Evolutionary conservation across 805 yeast species (phyloP), one percentile per base, ranked within the genome.

Genomic region (Ogataea henricii): DNA sequence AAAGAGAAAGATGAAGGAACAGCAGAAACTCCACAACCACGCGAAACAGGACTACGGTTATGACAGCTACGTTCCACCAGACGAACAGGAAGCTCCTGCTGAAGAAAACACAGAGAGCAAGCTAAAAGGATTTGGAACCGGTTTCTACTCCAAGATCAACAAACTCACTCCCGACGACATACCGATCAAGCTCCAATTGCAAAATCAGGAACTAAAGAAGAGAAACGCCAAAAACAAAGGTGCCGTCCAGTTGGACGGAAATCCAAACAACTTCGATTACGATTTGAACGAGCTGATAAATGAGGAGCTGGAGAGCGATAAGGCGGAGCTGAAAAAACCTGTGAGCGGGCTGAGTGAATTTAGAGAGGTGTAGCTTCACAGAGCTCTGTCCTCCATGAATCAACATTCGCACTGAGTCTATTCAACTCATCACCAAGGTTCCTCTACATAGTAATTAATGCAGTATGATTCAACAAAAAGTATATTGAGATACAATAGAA

Each of bases 221-320:
- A 54, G 67, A 46, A 40, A 40, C 2, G 26, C 27, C 12, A 36
- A 40, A 22, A 43, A 33, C 6, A 52, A 46, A n/a, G 32, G 23
- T n/a, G 17, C 38, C 3, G 35, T 25, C 4, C 34, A 9, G 9
- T 9, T 40, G 7, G 58, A 58, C 43, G 48, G 57, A 3, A 73
- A 76, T 55, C 79, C 80, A 6, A 70, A 73, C 52, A 59, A 53
- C 2, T 77, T 65, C 58, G 82, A 77, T 54, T 77, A 68, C 49
- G 78, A 76, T 50, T 55, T 77, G 22, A 73, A 77, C 50, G 79
- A 76, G 12, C 62, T 77, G 42, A 76, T 77, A 23, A 57, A 65
- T 17, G 67, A 69, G 36, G 72, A 69, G 46, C 47, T 56, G 10
- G 56, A 46, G 18, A 57, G 55, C 4, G 72, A 68, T 32, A 46